Evolutionary conservation across 2,329 filamentous ascomycete genomes (phyloP), one percentile per base, ranked within the genome.

Genomic region (Fusarium brachygibbosum): DNA sequence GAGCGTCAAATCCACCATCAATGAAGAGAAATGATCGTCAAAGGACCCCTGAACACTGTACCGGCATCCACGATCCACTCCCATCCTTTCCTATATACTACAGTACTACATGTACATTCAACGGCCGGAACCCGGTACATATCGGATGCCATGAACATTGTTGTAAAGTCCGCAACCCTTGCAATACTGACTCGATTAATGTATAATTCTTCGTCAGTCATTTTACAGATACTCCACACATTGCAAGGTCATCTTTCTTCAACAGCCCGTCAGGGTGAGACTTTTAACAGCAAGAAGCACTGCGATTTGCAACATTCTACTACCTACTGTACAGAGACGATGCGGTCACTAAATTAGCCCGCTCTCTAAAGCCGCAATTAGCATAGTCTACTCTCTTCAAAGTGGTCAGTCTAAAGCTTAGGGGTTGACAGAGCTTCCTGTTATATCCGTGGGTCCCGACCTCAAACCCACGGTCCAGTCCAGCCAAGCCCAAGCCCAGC

Each of bases 31-130:
- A 45, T 57, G 60, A 63, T 63, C 50, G 37, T 21, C 50, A 56
- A 49, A 62, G 17, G 25, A 63, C 58, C 58, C 60, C 50, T 63
- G 60, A 40, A 29, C 44, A 35, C 19, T 50, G 42, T 49, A 35
- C 19, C 58, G 42, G 50, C 58, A 62, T 59, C 40, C 45, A 40
- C 38, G 19, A 31, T 44, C 37, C 46, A 57, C 48, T 16, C 37
- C 25, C 34, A 25, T 40, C 48, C 45, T 49, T 25, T 19, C 21
- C 25, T 49, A 34, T 49, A 49, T 34, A 49, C 38, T 32, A n/a
- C 17, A 25, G 6, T 34, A n/a, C 40, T 25, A 25, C 45, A 21
- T 29, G 6, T 44, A 29, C n/a, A 28, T 23, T 44, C 25, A 31
- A 40, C 23, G 35, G 34, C 25, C 34, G 28, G 25, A 38, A 40